Evolutionary conservation across 139 green algal genomes (phyloP).

Genomic region (Chlorella vulgaris): DNA sequence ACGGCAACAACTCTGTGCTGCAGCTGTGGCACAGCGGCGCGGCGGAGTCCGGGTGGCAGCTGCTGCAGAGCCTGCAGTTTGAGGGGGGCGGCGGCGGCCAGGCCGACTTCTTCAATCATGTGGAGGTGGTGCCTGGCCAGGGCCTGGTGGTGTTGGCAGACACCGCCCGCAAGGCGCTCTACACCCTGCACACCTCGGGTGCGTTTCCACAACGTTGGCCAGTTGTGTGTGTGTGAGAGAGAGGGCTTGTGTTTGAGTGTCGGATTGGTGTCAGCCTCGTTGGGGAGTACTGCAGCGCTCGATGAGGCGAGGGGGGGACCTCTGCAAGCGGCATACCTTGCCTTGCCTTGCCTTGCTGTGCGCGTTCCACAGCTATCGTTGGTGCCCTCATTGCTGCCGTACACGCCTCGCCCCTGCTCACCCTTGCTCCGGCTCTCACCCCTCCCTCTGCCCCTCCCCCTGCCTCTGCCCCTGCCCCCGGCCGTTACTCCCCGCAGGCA

Average conservation of each 20-base stretch:
- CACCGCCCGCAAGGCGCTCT: conserved; percentile 63
- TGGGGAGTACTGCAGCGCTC: no score
- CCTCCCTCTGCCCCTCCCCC: no score
- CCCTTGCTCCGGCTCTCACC: neutral
- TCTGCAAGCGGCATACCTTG: no score
- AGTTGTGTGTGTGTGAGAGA: neutral
- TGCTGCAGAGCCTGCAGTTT: conserved; percentile 30
- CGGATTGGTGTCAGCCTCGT: no score
- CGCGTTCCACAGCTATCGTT: no score
- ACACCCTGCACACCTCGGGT: conserved; percentile 65
- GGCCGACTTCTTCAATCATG: conserved; percentile 59
- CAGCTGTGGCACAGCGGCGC: conserved; percentile 51
- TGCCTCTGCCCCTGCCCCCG: neutral
- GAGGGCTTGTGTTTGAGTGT: neutral
- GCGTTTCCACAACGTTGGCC: neutral
- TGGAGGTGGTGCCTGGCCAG: conserved; percentile 45
- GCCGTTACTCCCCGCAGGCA: conserved; percentile 1
- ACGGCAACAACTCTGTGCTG: conserved; percentile 46
- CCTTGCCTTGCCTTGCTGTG: no score
- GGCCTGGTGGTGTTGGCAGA: conserved; percentile 82
- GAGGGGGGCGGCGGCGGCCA: conserved; percentile 18
- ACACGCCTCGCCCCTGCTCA: no score
- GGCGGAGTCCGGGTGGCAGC: neutral
- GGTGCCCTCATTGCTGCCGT: no score
- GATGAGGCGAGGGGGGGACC: no score